These are phyloP conservation scores for Sechiopsis laciniata DNA, from an alignment of 306 rosid species.

Conservation along the genomic window DNA sequence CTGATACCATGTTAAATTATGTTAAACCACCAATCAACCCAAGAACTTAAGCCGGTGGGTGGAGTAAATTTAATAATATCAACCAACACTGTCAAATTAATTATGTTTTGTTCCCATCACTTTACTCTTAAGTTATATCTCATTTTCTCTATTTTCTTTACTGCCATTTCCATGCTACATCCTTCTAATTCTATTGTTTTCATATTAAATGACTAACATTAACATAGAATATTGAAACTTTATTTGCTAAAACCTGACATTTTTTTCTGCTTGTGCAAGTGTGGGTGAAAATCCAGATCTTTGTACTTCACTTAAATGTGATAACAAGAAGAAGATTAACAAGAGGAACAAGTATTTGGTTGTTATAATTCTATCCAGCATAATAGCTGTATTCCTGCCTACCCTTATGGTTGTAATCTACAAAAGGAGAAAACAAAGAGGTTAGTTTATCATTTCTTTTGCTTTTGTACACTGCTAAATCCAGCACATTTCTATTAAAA, in stretches of 20 bases:
- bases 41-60: no score
- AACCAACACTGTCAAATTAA: neutral
- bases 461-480: neutral
- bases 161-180: neutral
- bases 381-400: slow-evolving; percentile 14
- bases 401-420: neutral
- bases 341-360: slow-evolving; percentile 16
- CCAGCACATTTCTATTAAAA: neutral
- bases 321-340: slow-evolving; percentile 7
- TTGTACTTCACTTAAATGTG: slow-evolving; percentile 13
- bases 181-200: neutral
- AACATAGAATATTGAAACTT: neutral
- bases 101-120: neutral
- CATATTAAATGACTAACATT: neutral
- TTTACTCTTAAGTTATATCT: neutral
- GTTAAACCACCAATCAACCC: no score
- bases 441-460: neutral
- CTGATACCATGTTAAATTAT: no score
- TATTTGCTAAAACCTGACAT: neutral
- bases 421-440: slow-evolving; percentile 24
- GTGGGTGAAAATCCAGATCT: slow-evolving; percentile 27
- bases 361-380: slow-evolving; percentile 27
- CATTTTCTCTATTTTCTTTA: neutral
- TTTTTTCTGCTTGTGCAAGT: slow-evolving; percentile 19
- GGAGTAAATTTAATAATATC: no score